These are phyloP conservation scores for Tolypocladium cylindrosporum DNA, from an alignment of 2,329 filamentous ascomycete genomes.

Conservation along the genomic window DNA sequence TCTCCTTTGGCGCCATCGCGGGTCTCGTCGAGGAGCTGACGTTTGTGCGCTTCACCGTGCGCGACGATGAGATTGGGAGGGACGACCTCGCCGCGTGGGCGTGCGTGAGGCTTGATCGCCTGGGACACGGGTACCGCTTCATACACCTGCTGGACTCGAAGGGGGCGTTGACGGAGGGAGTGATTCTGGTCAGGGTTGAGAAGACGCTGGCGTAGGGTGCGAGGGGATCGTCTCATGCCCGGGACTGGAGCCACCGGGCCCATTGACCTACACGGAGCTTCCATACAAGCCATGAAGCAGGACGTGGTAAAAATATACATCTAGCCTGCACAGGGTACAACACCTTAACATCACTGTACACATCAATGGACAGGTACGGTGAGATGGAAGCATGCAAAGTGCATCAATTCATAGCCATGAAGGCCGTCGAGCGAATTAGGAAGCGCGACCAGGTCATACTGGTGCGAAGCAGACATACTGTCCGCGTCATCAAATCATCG, in stretches of 20 bases:
- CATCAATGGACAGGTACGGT: too few species aligned
- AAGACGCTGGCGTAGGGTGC: constrained; percentile 38
- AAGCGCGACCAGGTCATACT: background rate
- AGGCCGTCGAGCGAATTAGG: background rate
- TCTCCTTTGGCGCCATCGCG: constrained; percentile 45
- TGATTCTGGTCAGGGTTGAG: constrained; percentile 63
- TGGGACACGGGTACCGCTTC: constrained; percentile 67
- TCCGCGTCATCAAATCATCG: background rate
- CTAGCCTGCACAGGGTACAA: too few species aligned
- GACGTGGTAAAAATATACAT: too few species aligned
- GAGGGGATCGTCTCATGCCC: background rate
- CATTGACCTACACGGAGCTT: background rate
- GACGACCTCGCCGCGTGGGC: constrained; percentile 82
- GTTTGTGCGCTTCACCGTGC: constrained; percentile 75
- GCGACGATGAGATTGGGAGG: constrained; percentile 71
- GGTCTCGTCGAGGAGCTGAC: constrained; percentile 58
- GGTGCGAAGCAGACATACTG: background rate
- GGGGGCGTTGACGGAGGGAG: constrained; percentile 55
- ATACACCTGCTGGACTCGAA: constrained; percentile 64
- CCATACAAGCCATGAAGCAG: background rate
- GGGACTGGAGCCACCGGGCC: background rate
- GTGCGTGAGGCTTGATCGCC: constrained; percentile 73
- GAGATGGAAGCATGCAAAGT: background rate
- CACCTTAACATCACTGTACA: too few species aligned
- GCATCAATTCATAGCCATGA: background rate